phyloP scores from a whole-genome alignment of 2,329 filamentous ascomycete species.

The Colletotrichum musicola region DNA sequence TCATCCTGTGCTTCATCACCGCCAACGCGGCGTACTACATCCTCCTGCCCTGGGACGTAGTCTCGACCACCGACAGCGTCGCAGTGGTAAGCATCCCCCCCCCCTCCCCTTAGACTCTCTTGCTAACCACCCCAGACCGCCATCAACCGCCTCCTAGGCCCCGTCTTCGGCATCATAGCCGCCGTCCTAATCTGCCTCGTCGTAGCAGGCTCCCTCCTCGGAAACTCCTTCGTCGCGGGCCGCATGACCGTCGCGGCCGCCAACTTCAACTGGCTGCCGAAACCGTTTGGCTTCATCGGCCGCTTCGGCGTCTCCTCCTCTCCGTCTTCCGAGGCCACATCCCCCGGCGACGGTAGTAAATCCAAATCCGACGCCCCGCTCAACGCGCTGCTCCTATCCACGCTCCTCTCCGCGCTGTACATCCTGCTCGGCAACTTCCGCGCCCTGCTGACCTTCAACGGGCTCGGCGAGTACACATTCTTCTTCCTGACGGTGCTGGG shows the following conservation, averaged over 20 bases:
- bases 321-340: conserved; percentile 5
- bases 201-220: conserved; percentile 71
- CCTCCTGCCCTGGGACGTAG: conserved; percentile 69
- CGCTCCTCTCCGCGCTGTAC: conserved; percentile 65
- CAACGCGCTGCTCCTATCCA: conserved; percentile 65
- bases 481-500: conserved; percentile 74
- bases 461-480: conserved; percentile 71
- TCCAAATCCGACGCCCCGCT: conserved; percentile 62
- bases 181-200: conserved; percentile 71
- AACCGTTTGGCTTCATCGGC: conserved; percentile 59
- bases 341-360: conserved; percentile 10
- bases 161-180: conserved; percentile 64
- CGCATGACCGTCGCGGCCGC: conserved; percentile 72
- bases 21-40: conserved; percentile 74
- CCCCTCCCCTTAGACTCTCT: neutral
- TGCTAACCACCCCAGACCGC: conserved; percentile 58
- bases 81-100: conserved; percentile 64
- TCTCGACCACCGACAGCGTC: conserved; percentile 71
- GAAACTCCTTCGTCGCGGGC: conserved; percentile 73
- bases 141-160: conserved; percentile 67
- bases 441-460: conserved; percentile 71
- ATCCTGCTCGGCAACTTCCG: conserved; percentile 72
- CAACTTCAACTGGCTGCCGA: conserved; percentile 64
- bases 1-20: conserved; percentile 69
- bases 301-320: conserved; percentile 48